These are phyloP conservation scores for Tetradesmus obliquus DNA, from an alignment of 139 green algal species.

Conservation along the genomic window DNA sequence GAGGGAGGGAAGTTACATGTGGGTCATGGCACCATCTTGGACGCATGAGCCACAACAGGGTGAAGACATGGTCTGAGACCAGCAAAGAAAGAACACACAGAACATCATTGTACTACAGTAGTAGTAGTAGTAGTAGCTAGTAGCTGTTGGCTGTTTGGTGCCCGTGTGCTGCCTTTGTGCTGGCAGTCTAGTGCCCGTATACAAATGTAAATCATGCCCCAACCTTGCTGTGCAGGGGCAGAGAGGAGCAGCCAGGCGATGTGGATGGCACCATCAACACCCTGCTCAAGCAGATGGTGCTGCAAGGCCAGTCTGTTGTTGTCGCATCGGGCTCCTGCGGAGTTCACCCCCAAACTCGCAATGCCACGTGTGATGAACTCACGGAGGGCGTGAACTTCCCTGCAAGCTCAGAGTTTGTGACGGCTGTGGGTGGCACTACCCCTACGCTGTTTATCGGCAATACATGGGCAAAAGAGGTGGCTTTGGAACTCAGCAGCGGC, in stretches of 20 bases:
- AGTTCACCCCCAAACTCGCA: background rate
- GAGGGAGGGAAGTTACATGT: too few relatives aligned
- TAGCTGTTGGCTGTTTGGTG: too few relatives aligned
- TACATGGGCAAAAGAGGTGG: background rate
- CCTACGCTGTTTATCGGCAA: background rate
- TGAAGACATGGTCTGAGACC: too few relatives aligned
- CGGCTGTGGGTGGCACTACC: background rate
- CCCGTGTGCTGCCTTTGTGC: too few relatives aligned
- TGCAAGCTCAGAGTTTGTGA: background rate
- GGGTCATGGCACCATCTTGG: too few relatives aligned
- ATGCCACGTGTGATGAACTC: background rate
- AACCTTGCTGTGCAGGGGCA: background rate
- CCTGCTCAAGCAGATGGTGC: constrained; percentile 10
- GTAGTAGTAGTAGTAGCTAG: too few relatives aligned
- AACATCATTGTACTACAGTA: too few relatives aligned
- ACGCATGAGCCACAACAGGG: too few relatives aligned
- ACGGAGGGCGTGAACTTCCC: background rate
- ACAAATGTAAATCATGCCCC: too few relatives aligned
- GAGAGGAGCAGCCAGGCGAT: background rate
- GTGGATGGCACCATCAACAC: background rate
- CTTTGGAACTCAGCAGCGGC: background rate
- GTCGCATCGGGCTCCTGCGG: background rate
- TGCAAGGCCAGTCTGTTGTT: constrained; percentile 1
- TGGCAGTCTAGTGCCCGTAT: too few relatives aligned
- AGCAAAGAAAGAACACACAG: too few relatives aligned